Conservation (phyloP, 768 basidiomycete genomes). For the button mushroom (Agaricus bisporus) region DNA sequence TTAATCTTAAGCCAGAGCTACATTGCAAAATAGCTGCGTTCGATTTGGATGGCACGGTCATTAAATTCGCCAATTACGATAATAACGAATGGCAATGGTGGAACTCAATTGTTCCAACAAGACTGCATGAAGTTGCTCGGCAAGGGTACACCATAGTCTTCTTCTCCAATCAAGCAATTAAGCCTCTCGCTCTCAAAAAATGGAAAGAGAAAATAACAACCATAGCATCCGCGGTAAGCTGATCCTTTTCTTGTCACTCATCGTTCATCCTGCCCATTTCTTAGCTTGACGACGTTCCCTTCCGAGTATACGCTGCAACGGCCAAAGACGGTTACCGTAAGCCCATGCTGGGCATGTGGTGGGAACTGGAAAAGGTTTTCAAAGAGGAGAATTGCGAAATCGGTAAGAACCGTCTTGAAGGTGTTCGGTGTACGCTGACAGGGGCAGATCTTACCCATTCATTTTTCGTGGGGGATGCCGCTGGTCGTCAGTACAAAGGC, state of each 20-base stretch:
- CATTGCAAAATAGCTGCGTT: conserved; percentile 67
- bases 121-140: conserved; percentile 51
- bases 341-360: conserved; percentile 86
- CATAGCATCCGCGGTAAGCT: conserved; percentile 56
- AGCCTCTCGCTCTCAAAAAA: conserved; percentile 36
- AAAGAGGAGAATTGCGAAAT: conserved; percentile 51
- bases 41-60: conserved; percentile 86
- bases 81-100: conserved; percentile 64
- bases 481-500: conserved; percentile 53
- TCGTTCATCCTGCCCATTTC: background rate
- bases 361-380: conserved; percentile 61
- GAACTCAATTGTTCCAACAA: conserved; percentile 53
- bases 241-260: background rate
- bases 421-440: background rate
- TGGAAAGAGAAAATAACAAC: conserved; percentile 77
- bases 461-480: conserved; percentile 88
- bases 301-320: conserved; percentile 74
- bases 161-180: conserved; percentile 75
- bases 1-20: conserved; percentile 35
- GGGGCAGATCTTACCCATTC: conserved; percentile 54
- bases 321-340: conserved; percentile 75
- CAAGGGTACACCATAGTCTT: conserved; percentile 72
- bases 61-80: conserved; percentile 39
- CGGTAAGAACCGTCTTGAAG: conserved; percentile 34
- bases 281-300: conserved; percentile 69